Conservation (phyloP, 352 stramenopile species). For the Globisporangium radiosum region DNA sequence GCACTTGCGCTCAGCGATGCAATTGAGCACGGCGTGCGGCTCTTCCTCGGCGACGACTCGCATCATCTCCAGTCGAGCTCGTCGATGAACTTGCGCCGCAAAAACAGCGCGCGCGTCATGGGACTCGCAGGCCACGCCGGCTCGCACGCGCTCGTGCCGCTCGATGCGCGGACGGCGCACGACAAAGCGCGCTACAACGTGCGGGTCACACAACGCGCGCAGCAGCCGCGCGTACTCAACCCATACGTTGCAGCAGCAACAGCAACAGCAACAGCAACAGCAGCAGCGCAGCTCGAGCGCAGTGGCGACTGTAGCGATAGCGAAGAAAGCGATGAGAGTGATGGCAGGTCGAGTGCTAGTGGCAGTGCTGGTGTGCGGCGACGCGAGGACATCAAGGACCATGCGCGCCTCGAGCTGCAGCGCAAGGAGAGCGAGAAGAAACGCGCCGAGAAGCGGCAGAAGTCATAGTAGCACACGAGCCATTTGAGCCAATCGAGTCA, state of each 20-base stretch:
- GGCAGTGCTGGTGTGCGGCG: slow-evolving; percentile 27
- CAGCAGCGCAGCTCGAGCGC: too few relatives aligned
- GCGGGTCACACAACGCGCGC: slow-evolving; percentile 33
- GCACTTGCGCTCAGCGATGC: slow-evolving; percentile 59
- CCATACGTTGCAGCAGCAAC: slow-evolving; percentile 30
- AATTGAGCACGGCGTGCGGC: slow-evolving; percentile 72
- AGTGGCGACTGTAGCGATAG: slow-evolving; percentile 6
- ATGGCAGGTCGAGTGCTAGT: slow-evolving; percentile 2
- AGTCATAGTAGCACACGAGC: not conserved
- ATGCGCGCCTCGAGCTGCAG: slow-evolving; percentile 51
- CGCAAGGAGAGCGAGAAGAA: slow-evolving; percentile 49
- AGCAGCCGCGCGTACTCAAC: slow-evolving; percentile 46
- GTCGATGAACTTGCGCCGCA: slow-evolving; percentile 51
- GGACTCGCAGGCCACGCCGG: slow-evolving; percentile 22
- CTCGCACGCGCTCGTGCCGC: slow-evolving; percentile 19
- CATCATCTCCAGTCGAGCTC: slow-evolving; percentile 29
- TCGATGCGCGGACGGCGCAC: slow-evolving; percentile 37
- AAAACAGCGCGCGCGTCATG: slow-evolving; percentile 64
- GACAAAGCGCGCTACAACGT: slow-evolving; percentile 77
- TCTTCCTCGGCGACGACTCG: slow-evolving; percentile 69
- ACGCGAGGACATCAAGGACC: slow-evolving; percentile 62
- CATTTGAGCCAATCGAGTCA: too few relatives aligned
- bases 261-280: not conserved
- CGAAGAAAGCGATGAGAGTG: slow-evolving; percentile 14
- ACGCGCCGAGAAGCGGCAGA: slow-evolving; percentile 28